A percentile compares a stretch with the other conserved stretches of the same genome.
phyloP scores from a whole-genome alignment of 805 yeast species.

The Tetrapisispora phaffii region DNA sequence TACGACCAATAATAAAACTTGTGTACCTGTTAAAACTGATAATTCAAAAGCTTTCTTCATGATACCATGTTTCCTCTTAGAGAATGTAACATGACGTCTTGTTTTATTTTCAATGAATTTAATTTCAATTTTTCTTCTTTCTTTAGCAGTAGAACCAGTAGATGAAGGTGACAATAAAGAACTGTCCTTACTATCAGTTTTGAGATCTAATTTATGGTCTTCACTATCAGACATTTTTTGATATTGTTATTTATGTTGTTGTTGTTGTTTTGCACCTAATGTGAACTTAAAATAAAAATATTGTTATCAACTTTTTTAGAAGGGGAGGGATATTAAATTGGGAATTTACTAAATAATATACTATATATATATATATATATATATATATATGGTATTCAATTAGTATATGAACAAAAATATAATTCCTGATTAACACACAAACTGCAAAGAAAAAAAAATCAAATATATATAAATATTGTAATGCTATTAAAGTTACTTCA shows the following conservation, averaged over 20 bases:
- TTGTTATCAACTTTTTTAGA: too few species aligned
- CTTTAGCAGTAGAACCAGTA: conserved; percentile 28
- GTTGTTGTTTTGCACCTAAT: too few species aligned
- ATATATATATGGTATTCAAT: too few species aligned
- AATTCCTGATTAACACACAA: too few species aligned
- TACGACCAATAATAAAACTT: conserved; percentile 86
- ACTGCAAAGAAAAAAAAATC: too few species aligned
- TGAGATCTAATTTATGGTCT: background rate
- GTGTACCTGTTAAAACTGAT: conserved; percentile 94
- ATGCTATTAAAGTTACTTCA: too few species aligned
- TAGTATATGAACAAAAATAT: too few species aligned
- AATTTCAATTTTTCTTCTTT: conserved; percentile 87
- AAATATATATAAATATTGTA: too few species aligned
- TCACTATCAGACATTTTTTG: background rate
- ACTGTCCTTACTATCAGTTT: background rate
- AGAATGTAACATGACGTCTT: conserved; percentile 93
- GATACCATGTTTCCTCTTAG: conserved; percentile 96
- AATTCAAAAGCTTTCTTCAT: conserved; percentile 99
- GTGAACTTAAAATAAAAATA: too few species aligned
- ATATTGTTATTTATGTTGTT: background rate
- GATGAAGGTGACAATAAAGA: background rate
- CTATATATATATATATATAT: too few species aligned
- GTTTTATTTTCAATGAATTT: conserved; percentile 96
- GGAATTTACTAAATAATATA: too few species aligned
- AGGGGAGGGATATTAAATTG: too few species aligned